A percentile compares a stretch with the other conserved stretches of the same genome.
These are phyloP conservation scores for Russula brevipes DNA, from an alignment of 768 basidiomycete genomes.

Conservation along the genomic window DNA sequence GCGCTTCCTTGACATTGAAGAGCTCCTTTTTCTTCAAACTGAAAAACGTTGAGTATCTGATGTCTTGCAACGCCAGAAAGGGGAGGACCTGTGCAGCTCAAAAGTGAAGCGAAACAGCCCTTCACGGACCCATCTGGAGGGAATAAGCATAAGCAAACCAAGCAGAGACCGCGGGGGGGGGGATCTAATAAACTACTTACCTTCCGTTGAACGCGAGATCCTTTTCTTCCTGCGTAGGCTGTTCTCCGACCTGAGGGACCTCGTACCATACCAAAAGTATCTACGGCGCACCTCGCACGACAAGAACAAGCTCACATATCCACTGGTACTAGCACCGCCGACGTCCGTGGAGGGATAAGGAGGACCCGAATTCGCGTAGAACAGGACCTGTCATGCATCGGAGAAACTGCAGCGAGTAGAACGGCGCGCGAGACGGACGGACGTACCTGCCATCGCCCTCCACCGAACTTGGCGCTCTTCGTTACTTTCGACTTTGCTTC, in stretches of 20 bases:
- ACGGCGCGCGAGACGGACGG: background rate
- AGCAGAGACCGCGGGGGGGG: background rate
- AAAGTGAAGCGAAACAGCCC: conserved; percentile 84
- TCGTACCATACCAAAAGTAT: background rate
- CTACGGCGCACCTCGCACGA: conserved; percentile 63
- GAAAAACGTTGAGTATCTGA: conserved; percentile 2
- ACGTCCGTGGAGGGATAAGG: conserved; percentile 27
- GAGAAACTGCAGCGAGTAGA: conserved; percentile 20
- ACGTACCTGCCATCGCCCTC: conserved; percentile 68
- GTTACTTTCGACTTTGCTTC: conserved; percentile 72
- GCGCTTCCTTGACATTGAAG: conserved; percentile 70
- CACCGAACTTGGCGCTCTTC: conserved; percentile 71
- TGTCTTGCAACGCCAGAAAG: conserved; percentile 5
- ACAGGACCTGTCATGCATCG: conserved; percentile 51
- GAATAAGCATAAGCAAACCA: background rate
- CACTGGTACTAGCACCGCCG: conserved; percentile 43
- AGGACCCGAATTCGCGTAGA: conserved; percentile 77
- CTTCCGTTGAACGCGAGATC: conserved; percentile 59
- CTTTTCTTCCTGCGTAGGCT: conserved; percentile 77
- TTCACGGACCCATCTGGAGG: conserved; percentile 70
- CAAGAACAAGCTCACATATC: conserved; percentile 71
- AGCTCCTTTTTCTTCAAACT: conserved; percentile 46
- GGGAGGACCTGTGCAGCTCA: conserved; percentile 61
- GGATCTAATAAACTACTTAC: conserved; percentile 31
- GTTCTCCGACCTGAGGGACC: conserved; percentile 3